These are phyloP conservation scores for Rhodotorula sp. DNA, from an alignment of 1,284 basidiomycete species.

Conservation along the genomic window DNA sequence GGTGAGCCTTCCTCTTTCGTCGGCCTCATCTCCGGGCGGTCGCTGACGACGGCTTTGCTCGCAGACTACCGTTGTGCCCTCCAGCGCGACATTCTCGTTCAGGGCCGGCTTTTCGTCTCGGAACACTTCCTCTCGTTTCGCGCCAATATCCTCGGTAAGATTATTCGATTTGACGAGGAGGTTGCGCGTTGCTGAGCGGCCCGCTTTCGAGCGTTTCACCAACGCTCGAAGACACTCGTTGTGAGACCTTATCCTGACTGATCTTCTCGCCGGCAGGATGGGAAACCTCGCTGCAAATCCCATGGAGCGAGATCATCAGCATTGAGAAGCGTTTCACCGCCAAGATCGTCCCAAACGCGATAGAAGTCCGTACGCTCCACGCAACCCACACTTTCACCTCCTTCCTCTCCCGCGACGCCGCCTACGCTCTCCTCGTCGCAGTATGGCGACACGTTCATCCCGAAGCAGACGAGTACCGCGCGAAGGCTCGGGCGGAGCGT, in stretches of 20 bases:
- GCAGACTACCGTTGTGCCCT: slow-evolving; percentile 82
- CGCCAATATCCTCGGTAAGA: slow-evolving; percentile 86
- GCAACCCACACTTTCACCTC: slow-evolving; percentile 83
- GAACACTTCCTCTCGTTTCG: slow-evolving; percentile 98
- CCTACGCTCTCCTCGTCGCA: slow-evolving; percentile 91
- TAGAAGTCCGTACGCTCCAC: slow-evolving; percentile 79
- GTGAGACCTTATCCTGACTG: neutral
- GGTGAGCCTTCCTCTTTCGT: slow-evolving; percentile 7
- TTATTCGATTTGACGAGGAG: slow-evolving; percentile 58
- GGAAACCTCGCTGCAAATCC: slow-evolving; percentile 30
- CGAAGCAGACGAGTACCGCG: slow-evolving; percentile 54
- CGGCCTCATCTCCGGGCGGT: too few relatives aligned
- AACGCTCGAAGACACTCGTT: too few relatives aligned
- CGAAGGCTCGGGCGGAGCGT: slow-evolving; percentile 41
- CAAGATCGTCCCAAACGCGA: slow-evolving; percentile 96
- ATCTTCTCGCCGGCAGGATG: slow-evolving; percentile 10
- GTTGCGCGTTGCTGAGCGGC: too few relatives aligned
- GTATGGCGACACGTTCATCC: slow-evolving; percentile 91
- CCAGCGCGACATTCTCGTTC: slow-evolving; percentile 91
- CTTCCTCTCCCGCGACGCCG: slow-evolving; percentile 91
- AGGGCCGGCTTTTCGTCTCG: slow-evolving; percentile 92
- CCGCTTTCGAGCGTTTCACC: too few relatives aligned
- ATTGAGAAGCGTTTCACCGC: slow-evolving; percentile 62
- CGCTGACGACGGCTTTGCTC: too few relatives aligned
- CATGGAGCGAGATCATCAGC: slow-evolving; percentile 34